Conservation (phyloP, 2,329 filamentous ascomycete species). For the Chaetoscypha palmicola region DNA sequence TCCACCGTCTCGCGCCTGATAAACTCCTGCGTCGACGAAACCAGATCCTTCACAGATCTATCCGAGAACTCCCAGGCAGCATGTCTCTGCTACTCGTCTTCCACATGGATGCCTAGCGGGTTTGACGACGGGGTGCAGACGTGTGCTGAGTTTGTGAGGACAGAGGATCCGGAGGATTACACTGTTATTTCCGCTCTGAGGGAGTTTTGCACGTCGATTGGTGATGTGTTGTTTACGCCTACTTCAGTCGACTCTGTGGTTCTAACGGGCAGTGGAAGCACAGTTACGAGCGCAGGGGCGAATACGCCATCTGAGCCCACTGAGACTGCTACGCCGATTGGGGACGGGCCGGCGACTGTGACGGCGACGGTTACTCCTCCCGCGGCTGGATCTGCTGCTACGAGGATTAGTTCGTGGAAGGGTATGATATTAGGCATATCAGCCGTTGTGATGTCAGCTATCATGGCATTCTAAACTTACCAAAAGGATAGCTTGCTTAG, state of each 20-base stretch:
- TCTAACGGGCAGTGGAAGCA: neutral
- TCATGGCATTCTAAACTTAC: too few species aligned
- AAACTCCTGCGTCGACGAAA: constrained; percentile 1
- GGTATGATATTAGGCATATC: neutral
- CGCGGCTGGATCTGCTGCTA: neutral
- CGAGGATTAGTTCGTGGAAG: neutral
- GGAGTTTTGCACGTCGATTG: constrained; percentile 13
- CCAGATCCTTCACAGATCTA: constrained; percentile 5
- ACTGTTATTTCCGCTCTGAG: constrained; percentile 2
- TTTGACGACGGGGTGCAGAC: constrained; percentile 10
- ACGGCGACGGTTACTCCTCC: neutral
- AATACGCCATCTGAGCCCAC: neutral
- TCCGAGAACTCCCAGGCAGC: constrained; percentile 3
- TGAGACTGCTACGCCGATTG: neutral
- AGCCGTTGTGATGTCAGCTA: neutral
- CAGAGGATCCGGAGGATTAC: constrained; percentile 9
- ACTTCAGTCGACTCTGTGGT: neutral
- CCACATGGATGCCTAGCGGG: constrained; percentile 3
- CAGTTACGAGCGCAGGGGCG: neutral
- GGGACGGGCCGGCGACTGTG: neutral
- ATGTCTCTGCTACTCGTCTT: constrained; percentile 11
- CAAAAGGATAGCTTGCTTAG: too few species aligned
- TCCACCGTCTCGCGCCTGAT: constrained; percentile 1
- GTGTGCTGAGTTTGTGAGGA: constrained; percentile 9
- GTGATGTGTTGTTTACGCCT: constrained; percentile 26